These are phyloP conservation scores for Rhodosporidiobolus sp. DNA, from an alignment of 768 basidiomycete genomes.

Conservation along the genomic window DNA sequence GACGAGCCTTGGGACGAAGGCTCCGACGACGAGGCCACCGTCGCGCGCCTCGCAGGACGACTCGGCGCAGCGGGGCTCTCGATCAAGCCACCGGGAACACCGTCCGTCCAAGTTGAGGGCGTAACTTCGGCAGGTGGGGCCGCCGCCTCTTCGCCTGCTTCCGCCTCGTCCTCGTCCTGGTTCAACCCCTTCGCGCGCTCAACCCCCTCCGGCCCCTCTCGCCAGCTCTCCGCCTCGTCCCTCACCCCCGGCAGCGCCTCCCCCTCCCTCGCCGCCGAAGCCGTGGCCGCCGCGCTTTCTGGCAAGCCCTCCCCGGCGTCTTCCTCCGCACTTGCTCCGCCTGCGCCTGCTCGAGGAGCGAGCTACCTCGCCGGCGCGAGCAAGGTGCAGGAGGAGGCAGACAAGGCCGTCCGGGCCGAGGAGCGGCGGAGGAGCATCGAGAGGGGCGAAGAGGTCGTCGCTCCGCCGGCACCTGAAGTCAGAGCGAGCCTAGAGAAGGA, in stretches of 20 bases:
- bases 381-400: constrained; percentile 16
- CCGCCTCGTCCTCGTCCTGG: neutral
- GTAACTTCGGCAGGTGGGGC: no score
- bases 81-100: neutral
- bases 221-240: constrained; percentile 7
- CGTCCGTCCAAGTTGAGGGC: no score
- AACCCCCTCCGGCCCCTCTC: neutral
- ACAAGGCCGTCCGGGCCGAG: neutral
- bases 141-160: neutral
- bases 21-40: constrained; percentile 21
- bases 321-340: neutral
- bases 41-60: neutral
- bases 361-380: constrained; percentile 13
- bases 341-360: neutral
- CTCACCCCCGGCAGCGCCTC: neutral
- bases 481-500: neutral
- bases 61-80: neutral
- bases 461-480: neutral
- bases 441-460: neutral
- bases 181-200: neutral
- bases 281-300: constrained; percentile 9
- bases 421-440: neutral
- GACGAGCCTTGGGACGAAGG: constrained; percentile 33
- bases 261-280: constrained; percentile 10
- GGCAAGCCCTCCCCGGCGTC: neutral